Percentiles rank a stretch among this genome's conserved stretches.
Conservation (phyloP, 352 stramenopile species). For the Phytophthora vignae region DNA sequence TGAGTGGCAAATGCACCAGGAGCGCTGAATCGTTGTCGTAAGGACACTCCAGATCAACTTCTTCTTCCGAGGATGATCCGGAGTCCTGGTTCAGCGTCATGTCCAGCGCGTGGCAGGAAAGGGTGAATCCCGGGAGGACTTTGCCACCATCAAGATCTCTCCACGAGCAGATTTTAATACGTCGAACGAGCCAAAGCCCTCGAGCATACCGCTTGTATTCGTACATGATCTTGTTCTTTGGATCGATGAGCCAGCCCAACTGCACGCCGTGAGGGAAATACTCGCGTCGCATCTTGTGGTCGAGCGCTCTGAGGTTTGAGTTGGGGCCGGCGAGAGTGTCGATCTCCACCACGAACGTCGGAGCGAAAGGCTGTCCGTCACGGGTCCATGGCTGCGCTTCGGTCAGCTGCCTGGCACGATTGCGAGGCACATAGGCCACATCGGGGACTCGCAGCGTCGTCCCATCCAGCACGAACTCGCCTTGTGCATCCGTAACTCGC, state of each 20-base stretch:
- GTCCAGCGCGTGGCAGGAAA: too few relatives aligned
- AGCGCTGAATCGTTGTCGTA: conserved; percentile 3
- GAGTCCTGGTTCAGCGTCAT: conserved; percentile 26
- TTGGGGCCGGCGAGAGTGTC: conserved; percentile 21
- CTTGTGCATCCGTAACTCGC: conserved; percentile 21
- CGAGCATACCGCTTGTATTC: conserved; percentile 18
- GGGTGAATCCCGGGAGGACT: conserved; percentile 26
- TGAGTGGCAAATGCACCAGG: conserved; percentile 3
- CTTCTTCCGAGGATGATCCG: conserved; percentile 33
- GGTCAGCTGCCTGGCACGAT: background rate
- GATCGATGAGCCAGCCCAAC: conserved; percentile 38
- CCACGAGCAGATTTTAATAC: conserved; percentile 18
- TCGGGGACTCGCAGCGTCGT: conserved; percentile 9
- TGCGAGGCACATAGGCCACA: conserved; percentile 11
- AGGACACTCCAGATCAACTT: conserved; percentile 17
- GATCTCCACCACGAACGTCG: conserved; percentile 33
- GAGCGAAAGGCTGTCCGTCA: conserved; percentile 25
- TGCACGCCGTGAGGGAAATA: conserved; percentile 31
- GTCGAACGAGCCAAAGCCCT: background rate
- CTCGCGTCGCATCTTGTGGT: conserved; percentile 21
- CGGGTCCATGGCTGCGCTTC: conserved; percentile 23
- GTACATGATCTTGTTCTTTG: conserved; percentile 16
- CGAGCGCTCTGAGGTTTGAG: conserved; percentile 17
- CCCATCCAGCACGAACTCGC: conserved; percentile 19
- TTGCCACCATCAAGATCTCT: conserved; percentile 35